Base-by-base conservation (phyloP, 768 basidiomycete species). In the Amanita subjunquillea region DNA sequence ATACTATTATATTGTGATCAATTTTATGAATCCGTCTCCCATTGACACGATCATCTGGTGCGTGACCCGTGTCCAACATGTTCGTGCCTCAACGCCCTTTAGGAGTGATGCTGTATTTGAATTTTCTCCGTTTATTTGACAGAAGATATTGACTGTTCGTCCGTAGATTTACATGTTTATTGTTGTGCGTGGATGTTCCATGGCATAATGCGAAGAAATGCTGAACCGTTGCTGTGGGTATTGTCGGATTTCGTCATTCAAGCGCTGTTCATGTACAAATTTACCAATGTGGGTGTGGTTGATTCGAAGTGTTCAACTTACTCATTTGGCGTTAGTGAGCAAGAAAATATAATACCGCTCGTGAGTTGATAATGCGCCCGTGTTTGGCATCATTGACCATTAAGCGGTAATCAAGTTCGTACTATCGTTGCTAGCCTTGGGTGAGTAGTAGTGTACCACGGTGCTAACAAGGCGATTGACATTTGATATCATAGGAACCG, bases 1-100 rank as follows among this genome's bases (percentile, higher is more conserved):
- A 40, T 84, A 83, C 56, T 70, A 70, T 58, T 83, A 83, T 57
- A 68, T 81, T 45, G 77, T 83, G 42, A 65, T 60, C 36, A 80
- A 83, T 62, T 83, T 72, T 57, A 60, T 74, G 53, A 75, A 77
- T 56, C 73, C 74, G 2, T 6, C 62, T 13, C 10, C 9, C 1
- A 3, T 12, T 32, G 3, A 10, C 10, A 10, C 10, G 32, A 10
- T 6, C 2, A 3, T 32, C 10, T 83, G 82, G 82, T 79, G 47
- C 36, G 76, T 60, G 15, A 20, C 41, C 3, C 41, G 3, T 13
- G 8, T 0, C 23, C 9, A 1, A 34, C 34, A 34, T 34, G 4
- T 2, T 34, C 13, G 4, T 34, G 34, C 13, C 34, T 34, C 13
- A 34, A 34, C 34, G 12, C 1, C 13, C 3, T 13, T 34, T 13